phyloP scores from a whole-genome alignment of 2,329 filamentous ascomycete species.

The Fusarium incarnatum region DNA sequence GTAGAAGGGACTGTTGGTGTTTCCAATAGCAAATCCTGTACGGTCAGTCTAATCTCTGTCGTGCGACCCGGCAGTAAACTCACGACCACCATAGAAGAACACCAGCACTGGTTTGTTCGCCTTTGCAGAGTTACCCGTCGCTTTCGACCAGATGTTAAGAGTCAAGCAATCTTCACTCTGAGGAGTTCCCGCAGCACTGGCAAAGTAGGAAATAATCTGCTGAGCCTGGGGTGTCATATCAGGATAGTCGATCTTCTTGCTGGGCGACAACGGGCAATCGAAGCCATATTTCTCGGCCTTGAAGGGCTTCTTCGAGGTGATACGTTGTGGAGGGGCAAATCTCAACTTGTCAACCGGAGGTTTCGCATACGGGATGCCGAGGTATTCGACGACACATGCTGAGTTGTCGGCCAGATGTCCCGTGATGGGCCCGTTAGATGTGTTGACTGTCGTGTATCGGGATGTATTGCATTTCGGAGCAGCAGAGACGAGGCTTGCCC shows the following conservation, averaged over 20 bases:
- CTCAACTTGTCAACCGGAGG: slow-evolving; percentile 53
- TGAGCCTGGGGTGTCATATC: slow-evolving; percentile 37
- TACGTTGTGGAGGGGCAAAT: slow-evolving; percentile 51
- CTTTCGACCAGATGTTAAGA: slow-evolving; percentile 41
- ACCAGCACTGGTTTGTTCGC: slow-evolving; percentile 39
- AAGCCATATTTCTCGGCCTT: slow-evolving; percentile 28
- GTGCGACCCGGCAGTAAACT: not conserved
- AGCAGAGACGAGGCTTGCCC: slow-evolving; percentile 20
- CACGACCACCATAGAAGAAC: slow-evolving; percentile 42
- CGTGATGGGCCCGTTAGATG: slow-evolving; percentile 50
- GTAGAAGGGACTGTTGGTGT: slow-evolving; percentile 54
- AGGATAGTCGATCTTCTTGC: slow-evolving; percentile 37
- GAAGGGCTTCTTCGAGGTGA: slow-evolving; percentile 27
- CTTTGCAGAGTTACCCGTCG: slow-evolving; percentile 20
- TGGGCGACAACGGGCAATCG: slow-evolving; percentile 35
- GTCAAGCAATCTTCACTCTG: slow-evolving; percentile 44
- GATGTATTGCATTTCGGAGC: slow-evolving; percentile 24
- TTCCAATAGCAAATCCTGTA: slow-evolving; percentile 53
- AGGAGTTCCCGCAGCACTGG: slow-evolving; percentile 26
- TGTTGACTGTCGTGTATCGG: slow-evolving; percentile 45
- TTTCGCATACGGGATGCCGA: slow-evolving; percentile 56
- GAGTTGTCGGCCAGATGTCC: slow-evolving; percentile 50
- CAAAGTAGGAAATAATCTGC: slow-evolving; percentile 38
- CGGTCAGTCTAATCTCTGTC: not conserved
- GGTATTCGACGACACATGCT: slow-evolving; percentile 52